A percentile compares a stretch with the other conserved stretches of the same genome.
Evolutionary conservation across 805 yeast species (phyloP).

Genomic region (Wickerhamiella dianesei): DNA sequence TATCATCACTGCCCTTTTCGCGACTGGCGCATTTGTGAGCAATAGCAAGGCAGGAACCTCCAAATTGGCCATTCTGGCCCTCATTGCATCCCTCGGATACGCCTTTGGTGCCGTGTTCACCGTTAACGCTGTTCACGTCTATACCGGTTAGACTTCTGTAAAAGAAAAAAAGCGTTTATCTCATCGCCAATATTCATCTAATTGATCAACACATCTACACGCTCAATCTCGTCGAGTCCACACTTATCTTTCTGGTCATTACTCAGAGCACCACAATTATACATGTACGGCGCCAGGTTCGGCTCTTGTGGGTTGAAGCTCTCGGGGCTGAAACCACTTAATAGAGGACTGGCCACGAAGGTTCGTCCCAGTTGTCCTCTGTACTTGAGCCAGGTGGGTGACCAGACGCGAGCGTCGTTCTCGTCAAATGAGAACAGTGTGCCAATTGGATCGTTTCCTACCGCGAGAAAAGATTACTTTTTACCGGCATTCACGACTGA

Average conservation of each 20-base stretch:
- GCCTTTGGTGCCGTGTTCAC: conserved; percentile 30
- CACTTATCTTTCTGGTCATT: no score
- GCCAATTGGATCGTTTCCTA: conserved; percentile 20
- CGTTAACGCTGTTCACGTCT: conserved; percentile 35
- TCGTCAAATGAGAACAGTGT: conserved; percentile 14
- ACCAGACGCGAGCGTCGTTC: conserved; percentile 14
- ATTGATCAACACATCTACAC: conserved; percentile 3
- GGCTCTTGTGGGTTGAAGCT: no score
- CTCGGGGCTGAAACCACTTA: no score
- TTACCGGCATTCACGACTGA: conserved; percentile 14
- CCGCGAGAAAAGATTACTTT: conserved; percentile 6
- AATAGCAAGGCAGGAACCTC: conserved; percentile 7
- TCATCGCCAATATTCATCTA: background rate
- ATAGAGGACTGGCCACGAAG: background rate
- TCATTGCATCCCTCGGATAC: conserved; percentile 25
- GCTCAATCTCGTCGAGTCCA: no score
- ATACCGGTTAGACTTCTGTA: conserved; percentile 24
- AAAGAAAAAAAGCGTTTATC: background rate
- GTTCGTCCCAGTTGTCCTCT: conserved; percentile 9
- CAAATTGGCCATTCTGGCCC: conserved; percentile 19
- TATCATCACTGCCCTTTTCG: conserved; percentile 14
- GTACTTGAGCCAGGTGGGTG: conserved; percentile 4
- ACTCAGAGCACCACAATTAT: background rate
- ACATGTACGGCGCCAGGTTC: no score
- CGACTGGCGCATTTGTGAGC: conserved; percentile 16